Evolutionary conservation across 148 eudicot species (phyloP), one percentile per base, ranked within the genome.

Genomic region (Cornus controversa): DNA sequence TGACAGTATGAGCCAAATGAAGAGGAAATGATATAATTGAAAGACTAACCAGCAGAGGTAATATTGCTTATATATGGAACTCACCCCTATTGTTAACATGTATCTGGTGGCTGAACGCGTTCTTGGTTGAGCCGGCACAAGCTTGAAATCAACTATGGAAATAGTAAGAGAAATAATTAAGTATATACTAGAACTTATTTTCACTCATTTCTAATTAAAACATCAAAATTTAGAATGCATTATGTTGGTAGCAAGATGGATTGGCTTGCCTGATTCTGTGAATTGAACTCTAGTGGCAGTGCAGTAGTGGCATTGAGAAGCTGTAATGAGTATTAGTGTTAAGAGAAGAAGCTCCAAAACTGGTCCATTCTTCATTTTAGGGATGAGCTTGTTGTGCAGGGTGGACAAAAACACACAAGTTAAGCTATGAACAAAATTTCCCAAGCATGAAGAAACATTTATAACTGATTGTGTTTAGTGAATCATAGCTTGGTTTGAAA

Each of bases 251-350:
- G 50, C 4, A 45, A 10, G 9, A 45, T 2, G 8, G 2, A 63
- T 4, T 63, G 66, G 66, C 66, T 63, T 63, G 66, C 66, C 66
- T 63, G 66, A n/a, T n/a, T 63, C 24, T 63, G 66, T 63, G 66
- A 25, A 27, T 63, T 63, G 26, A 63, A 63, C 66, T 4, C 25
- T n/a, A n/a, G 25, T 24, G 27, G 26, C 9, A 10, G 27, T 63
- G 11, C 24, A 63, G 66, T 63, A 10, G 11, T 63, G 5, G 66
- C 66, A 22, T n/a, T n/a, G 66, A 63, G 27, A 7, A 24, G 26
- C 25, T 20, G n/a, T 7, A n/a, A 63, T 27, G 66, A 63, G 66
- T n/a, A 63, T 24, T 23, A 63, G 5, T n/a, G 25, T 25, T 63
- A 31, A 5, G 34, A 31, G 34, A 31, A 31, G 34, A 31, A 31